Conservation (phyloP, 1,284 basidiomycete species). For the Sporisorium graminicola region DNA sequence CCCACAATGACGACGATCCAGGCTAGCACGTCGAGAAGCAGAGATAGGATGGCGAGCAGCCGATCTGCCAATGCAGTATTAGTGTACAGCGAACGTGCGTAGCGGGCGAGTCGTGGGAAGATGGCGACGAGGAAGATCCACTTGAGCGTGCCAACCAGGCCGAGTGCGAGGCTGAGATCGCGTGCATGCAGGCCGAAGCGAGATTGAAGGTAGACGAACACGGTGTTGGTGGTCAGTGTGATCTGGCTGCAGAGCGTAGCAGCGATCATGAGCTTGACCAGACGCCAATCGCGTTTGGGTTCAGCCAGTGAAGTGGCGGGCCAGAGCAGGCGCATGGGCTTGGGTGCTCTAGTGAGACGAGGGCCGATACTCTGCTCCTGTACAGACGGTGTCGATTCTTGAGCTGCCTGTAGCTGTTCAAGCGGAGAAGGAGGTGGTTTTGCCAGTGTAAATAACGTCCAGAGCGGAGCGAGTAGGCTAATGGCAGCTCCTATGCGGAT, state of each 20-base stretch:
- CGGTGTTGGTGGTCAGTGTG: neutral
- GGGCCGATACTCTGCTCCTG: no score
- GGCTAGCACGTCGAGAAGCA: conserved; percentile 1
- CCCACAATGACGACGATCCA: neutral
- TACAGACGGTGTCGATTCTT: no score
- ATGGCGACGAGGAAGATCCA: neutral
- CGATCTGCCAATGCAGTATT: conserved; percentile 8
- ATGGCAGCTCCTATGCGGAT: conserved; percentile 1
- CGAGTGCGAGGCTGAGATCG: neutral
- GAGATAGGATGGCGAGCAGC: neutral
- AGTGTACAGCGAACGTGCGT: no score
- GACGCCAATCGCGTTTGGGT: conserved; percentile 3
- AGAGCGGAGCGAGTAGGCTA: no score
- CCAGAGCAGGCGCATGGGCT: no score
- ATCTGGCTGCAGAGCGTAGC: conserved; percentile 6
- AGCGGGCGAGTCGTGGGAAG: no score
- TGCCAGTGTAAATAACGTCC: no score
- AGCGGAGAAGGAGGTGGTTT: no score
- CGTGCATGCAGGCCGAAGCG: conserved; percentile 5
- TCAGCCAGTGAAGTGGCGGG: no score
- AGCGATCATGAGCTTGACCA: conserved; percentile 6
- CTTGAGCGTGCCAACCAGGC: neutral
- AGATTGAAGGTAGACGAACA: conserved; percentile 4
- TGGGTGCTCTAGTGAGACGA: no score
- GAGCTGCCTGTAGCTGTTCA: no score